These are phyloP conservation scores for Eucalyptus marginata DNA, from an alignment of 345 rosid species.

Conservation along the genomic window DNA sequence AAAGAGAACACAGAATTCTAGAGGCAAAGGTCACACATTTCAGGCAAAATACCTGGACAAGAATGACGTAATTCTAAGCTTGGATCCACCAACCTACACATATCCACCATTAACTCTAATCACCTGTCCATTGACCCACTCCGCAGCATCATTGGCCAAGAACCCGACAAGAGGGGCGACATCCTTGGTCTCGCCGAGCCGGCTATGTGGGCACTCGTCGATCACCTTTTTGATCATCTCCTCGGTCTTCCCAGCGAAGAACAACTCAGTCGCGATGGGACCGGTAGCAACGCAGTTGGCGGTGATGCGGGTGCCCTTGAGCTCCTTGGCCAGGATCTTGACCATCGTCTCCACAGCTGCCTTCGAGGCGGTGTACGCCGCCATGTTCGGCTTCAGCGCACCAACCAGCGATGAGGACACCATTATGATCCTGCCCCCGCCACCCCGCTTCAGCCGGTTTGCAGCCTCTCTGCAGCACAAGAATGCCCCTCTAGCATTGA, in stretches of 20 bases:
- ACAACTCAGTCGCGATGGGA: background rate
- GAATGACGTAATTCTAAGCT: background rate
- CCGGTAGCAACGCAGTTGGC: constrained; percentile 2
- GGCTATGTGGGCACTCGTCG: background rate
- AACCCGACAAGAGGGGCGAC: background rate
- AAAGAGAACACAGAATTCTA: background rate
- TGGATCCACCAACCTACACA: background rate
- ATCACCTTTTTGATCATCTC: background rate
- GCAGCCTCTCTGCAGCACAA: constrained; percentile 5
- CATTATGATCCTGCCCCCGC: constrained; percentile 6
- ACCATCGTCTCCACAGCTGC: background rate
- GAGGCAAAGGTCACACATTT: background rate
- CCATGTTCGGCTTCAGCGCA: background rate
- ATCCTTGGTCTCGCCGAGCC: constrained; percentile 4
- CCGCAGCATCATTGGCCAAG: background rate
- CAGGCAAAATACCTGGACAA: background rate
- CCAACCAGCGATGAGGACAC: background rate
- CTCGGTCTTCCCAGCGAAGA: background rate
- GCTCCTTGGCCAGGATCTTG: constrained; percentile 9
- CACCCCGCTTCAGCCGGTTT: background rate
- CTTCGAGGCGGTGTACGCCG: constrained; percentile 3
- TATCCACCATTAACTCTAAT: background rate
- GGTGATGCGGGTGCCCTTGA: constrained; percentile 3
- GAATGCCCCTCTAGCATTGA: constrained; percentile 6
- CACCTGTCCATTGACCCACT: constrained; percentile 8